These are phyloP conservation scores for Daedalea quercina DNA, from an alignment of 768 basidiomycete species.

Conservation along the genomic window DNA sequence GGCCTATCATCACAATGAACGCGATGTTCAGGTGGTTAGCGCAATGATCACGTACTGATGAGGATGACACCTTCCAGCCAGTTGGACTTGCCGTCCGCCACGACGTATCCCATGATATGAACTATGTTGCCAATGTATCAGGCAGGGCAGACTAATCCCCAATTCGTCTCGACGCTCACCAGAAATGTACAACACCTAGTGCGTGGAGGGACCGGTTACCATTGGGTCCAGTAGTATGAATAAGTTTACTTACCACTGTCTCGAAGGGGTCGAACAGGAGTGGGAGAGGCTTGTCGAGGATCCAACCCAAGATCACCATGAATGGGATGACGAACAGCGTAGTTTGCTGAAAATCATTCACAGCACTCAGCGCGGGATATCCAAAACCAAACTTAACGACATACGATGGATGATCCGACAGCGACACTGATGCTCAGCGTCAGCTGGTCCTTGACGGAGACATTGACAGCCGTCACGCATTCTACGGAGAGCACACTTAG, in stretches of 20 bases:
- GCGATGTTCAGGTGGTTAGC: background rate
- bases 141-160: background rate
- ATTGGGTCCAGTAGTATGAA: no score
- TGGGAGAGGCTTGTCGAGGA: conserved; percentile 69
- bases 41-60: conserved; percentile 39
- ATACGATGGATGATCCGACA: conserved; percentile 69
- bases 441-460: conserved; percentile 81
- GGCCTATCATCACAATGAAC: conserved; percentile 23
- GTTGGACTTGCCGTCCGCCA: conserved; percentile 84
- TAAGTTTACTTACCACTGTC: conserved; percentile 37
- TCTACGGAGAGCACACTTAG: conserved; percentile 34
- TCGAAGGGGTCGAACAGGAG: conserved; percentile 87
- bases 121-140: conserved; percentile 14
- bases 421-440: conserved; percentile 81
- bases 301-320: conserved; percentile 77
- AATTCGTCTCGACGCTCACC: conserved; percentile 25
- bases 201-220: background rate
- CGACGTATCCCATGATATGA: conserved; percentile 73
- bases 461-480: conserved; percentile 83
- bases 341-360: conserved; percentile 47
- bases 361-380: background rate
- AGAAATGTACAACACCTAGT: conserved; percentile 36
- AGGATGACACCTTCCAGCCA: conserved; percentile 88
- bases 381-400: conserved; percentile 17
- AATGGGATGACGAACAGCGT: conserved; percentile 67